Evolutionary conservation across 1,284 basidiomycete genomes (phyloP), one percentile per base, ranked within the genome.

Genomic region (Pseudozyma hubeiensis): DNA sequence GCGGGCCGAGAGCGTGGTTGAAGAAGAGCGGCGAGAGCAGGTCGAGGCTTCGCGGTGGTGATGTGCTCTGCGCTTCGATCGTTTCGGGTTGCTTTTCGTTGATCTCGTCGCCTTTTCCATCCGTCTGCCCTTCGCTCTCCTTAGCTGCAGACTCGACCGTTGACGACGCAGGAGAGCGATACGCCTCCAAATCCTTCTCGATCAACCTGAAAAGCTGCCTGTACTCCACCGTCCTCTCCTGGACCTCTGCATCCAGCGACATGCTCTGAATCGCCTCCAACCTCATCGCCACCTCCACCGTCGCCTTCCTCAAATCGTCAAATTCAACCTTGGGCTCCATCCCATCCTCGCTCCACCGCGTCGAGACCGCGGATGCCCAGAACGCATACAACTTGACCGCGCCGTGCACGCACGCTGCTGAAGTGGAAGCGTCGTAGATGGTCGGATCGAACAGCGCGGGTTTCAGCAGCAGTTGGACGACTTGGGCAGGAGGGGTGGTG

Each of bases 171-270:
- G 17, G 7, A 3, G n/a, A 6, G 9, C 13, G 35, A 14, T 56
- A 40, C 10, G 49, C 40, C 14, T 70, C 86, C n/a, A 97, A 85
- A 83, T 97, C 94, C 11, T 91, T 90, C 52, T 90, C 87, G 55
- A 97, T 89, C 75, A 97, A 92, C 1, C 87, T 88, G 77, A 96
- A 91, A 3, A 97, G 86, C 79, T 93, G 91, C 2, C 90, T 83
- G 37, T 91, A 87, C 78, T 96, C 93, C 13, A 91, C 90, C 5
- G 93, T 92, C 78, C 96, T 87, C 85, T 98, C 94, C 85, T 94
- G 93, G 13, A 98, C 91, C 81, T 97, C 95, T 39, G 93, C 90
- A 76, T 95, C 88, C 4, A 88, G 85, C 19, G 71, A 78, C 87
- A 90, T 4, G 86, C 84, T 16, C 14, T 49, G 76, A 65, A 93